Conservation (phyloP, 1,139 yeast species). For the Insectozyma bohioensis region DNA sequence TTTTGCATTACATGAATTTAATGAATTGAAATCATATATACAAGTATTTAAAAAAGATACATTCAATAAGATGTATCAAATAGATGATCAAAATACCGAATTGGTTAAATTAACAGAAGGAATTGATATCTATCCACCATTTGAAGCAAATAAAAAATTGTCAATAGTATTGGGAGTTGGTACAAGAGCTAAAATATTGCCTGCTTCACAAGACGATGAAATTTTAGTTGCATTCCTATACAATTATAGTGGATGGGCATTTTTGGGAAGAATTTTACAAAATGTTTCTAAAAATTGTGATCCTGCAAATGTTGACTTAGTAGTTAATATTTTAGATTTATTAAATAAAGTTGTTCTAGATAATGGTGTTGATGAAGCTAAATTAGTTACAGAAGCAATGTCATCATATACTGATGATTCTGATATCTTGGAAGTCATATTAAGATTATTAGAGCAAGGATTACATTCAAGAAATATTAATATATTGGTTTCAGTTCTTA, state of each 20-base stretch:
- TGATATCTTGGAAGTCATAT: slow-evolving; percentile 68
- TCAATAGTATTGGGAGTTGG: slow-evolving; percentile 48
- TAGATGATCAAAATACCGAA: slow-evolving; percentile 55
- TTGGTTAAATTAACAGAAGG: slow-evolving; percentile 41
- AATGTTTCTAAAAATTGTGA: slow-evolving; percentile 50
- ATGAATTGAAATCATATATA: slow-evolving; percentile 62
- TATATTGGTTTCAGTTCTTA: slow-evolving; percentile 47
- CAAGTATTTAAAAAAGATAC: slow-evolving; percentile 36
- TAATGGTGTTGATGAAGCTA: slow-evolving; percentile 40
- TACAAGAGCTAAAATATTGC: slow-evolving; percentile 69
- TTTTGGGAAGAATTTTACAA: slow-evolving; percentile 74
- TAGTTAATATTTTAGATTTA: slow-evolving; percentile 52
- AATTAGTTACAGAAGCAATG: slow-evolving; percentile 51
- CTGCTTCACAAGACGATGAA: slow-evolving; percentile 40
- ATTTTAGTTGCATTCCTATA: slow-evolving; percentile 70
- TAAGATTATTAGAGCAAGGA: slow-evolving; percentile 67
- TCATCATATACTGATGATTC: slow-evolving; percentile 61
- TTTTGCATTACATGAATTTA: slow-evolving; percentile 65
- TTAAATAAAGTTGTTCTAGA: slow-evolving; percentile 49
- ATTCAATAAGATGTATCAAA: slow-evolving; percentile 38
- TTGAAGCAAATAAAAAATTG: slow-evolving; percentile 43
- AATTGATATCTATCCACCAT: slow-evolving; percentile 51
- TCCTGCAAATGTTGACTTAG: slow-evolving; percentile 34
- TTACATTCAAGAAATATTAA: slow-evolving; percentile 53
- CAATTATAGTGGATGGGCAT: slow-evolving; percentile 83